phyloP scores from a whole-genome alignment of 2,329 filamentous ascomycete species.

The Diaporthe nobilis region DNA sequence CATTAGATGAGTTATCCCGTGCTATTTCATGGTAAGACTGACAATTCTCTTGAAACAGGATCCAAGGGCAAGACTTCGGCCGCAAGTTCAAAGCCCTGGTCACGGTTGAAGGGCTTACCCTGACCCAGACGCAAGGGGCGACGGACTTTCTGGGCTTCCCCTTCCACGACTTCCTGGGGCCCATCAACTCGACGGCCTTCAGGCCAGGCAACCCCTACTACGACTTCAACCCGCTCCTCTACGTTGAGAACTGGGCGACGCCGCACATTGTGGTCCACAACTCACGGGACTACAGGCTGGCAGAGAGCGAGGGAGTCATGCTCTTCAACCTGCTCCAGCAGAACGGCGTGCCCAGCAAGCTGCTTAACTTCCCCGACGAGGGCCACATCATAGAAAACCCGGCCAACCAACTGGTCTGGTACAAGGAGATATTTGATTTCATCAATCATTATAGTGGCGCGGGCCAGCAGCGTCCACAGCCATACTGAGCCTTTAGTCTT shows the following conservation, averaged over 20 bases:
- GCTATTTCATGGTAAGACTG: background rate
- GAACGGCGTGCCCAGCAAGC: slow-evolving; percentile 80
- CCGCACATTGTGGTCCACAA: slow-evolving; percentile 76
- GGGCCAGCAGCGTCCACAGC: background rate
- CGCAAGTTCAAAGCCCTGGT: slow-evolving; percentile 10
- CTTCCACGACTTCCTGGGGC: slow-evolving; percentile 10
- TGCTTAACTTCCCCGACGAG: slow-evolving; percentile 86
- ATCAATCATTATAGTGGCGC: slow-evolving; percentile 74
- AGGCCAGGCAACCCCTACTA: slow-evolving; percentile 11
- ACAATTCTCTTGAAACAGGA: background rate
- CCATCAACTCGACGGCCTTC: slow-evolving; percentile 9
- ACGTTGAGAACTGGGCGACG: slow-evolving; percentile 2
- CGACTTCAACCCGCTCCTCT: slow-evolving; percentile 14
- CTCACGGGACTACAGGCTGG: slow-evolving; percentile 89
- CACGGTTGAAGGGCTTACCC: background rate
- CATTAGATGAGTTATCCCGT: background rate
- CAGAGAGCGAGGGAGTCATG: slow-evolving; percentile 85
- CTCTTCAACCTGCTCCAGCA: slow-evolving; percentile 90
- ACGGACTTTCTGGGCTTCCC: slow-evolving; percentile 14
- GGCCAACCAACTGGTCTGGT: slow-evolving; percentile 93
- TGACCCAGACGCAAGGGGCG: slow-evolving; percentile 1
- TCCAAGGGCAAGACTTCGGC: slow-evolving; percentile 24
- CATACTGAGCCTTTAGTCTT: background rate
- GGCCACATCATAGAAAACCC: slow-evolving; percentile 81
- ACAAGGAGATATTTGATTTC: slow-evolving; percentile 86